Base-by-base conservation (phyloP, 2,329 filamentous ascomycete species). In the Paraphoma chrysanthemicola region DNA sequence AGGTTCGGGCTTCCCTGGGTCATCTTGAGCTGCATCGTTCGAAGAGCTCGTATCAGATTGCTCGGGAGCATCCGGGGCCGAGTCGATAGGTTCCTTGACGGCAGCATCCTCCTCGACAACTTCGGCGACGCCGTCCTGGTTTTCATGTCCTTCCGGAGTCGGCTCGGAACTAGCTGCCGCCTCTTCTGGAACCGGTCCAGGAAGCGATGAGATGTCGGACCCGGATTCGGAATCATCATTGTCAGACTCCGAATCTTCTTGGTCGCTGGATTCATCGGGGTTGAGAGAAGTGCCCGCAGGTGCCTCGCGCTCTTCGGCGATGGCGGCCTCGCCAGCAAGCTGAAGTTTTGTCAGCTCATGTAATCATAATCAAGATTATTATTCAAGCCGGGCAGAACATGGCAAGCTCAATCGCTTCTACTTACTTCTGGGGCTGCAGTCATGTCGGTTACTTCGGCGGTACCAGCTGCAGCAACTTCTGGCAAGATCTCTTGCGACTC, bases 141-240 rank as follows among this genome's bases (percentile, higher is more conserved):
- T 33, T 10, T 33, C 33, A 11, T 33, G 33, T 17, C n/a, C 30
- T 9, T 36, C 31, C 36, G 30, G 9, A 38, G 7, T 38, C 28
- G 33, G n/a, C 3, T 48, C 45, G 14, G 33, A n/a, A 38, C 7
- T 36, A 8, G 38, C 45, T 7, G 45, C 38, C 11, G 18, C n/a
- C 16, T 12, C 23, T 39, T 18, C 33, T n/a, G 31, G 44, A 31
- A 41, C 10, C 12, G 12, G n/a, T 11, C 44, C 8, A 11, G 41
- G 18, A 14, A 44, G 7, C 29, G 46, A 29, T 3, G 59, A 57
- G n/a, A 55, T 45, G 17, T 60, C 59, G 31, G 59, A 60, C 8
- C n/a, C 45, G 39, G 59, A 62, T 36, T 48, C 53, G 51, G 54
- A 44, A 18, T 55, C 49, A 6, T 53, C 46, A 10, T 31, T 23